Conservation (phyloP, 169 alveolate species). For the Babesia gibsoni region DNA sequence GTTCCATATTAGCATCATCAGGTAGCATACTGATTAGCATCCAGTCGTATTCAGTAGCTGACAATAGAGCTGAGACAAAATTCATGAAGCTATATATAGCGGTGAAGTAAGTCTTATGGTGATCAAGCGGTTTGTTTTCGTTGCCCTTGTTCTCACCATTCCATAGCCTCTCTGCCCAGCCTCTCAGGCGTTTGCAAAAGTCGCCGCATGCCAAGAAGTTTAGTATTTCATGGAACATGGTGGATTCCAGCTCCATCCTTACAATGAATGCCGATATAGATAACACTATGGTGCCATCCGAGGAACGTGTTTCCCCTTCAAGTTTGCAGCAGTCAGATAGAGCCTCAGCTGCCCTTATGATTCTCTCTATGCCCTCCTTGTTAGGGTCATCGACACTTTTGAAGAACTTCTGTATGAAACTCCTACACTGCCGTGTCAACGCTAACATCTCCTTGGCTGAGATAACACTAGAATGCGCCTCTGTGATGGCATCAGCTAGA, state of each 20-base stretch:
- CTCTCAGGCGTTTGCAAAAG: conserved; percentile 24
- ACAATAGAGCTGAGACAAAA: conserved; percentile 29
- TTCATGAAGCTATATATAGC: conserved; percentile 25
- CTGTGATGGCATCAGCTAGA: conserved; percentile 69
- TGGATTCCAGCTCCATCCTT: conserved; percentile 15
- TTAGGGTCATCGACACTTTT: not conserved
- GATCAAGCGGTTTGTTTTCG: not conserved
- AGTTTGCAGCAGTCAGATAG: not conserved
- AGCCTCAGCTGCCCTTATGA: not conserved
- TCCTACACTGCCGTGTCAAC: not conserved
- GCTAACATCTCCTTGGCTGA: conserved; percentile 21
- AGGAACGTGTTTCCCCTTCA: not conserved
- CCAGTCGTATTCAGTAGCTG: conserved; percentile 30
- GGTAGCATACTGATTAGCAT: conserved; percentile 11
- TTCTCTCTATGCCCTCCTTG: not conserved
- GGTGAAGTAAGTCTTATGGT: not conserved
- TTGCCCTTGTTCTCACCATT: not conserved
- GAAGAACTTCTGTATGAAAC: conserved; percentile 19
- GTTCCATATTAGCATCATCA: conserved; percentile 7
- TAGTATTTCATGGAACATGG: conserved; percentile 28
- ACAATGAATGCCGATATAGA: conserved; percentile 37
- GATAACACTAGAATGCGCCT: conserved; percentile 34
- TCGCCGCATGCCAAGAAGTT: conserved; percentile 34
- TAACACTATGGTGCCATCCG: not conserved
- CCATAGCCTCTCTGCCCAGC: conserved; percentile 19